Conservation (phyloP, 192 early-diverging fungal genomes). For the Tieghemiomyces parasiticus region DNA sequence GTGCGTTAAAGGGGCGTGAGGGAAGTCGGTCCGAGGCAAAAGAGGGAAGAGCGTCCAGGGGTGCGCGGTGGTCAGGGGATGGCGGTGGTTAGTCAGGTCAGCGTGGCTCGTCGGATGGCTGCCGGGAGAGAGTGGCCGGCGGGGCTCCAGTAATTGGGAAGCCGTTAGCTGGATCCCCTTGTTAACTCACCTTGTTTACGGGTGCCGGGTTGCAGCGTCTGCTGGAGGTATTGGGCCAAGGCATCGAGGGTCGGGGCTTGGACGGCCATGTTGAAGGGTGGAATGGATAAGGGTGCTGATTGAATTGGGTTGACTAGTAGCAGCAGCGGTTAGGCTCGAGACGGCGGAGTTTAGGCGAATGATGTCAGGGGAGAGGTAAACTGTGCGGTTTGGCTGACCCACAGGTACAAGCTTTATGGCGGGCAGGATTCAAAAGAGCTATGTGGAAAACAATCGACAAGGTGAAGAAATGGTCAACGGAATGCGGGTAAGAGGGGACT, state of each 20-base stretch:
- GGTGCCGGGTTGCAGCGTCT: constrained; percentile 45
- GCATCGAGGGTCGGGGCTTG: constrained; percentile 31
- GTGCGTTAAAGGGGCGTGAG: constrained; percentile 8
- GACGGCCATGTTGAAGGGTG: constrained; percentile 24
- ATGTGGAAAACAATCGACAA: too few relatives aligned
- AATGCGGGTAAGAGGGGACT: too few relatives aligned
- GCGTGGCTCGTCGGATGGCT: constrained; percentile 22
- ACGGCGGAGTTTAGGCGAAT: too few relatives aligned
- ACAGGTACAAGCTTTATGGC: too few relatives aligned
- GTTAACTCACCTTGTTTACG: constrained; percentile 32
- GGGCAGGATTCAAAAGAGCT: too few relatives aligned
- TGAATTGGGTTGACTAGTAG: too few relatives aligned
- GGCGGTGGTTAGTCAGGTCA: constrained; percentile 26
- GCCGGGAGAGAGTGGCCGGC: constrained; percentile 29
- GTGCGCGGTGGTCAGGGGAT: not conserved
- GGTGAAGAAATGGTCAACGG: too few relatives aligned
- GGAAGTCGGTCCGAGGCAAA: constrained; percentile 4
- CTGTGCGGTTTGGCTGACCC: too few relatives aligned
- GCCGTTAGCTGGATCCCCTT: not conserved
- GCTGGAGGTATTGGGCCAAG: constrained; percentile 32
- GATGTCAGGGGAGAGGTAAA: too few relatives aligned
- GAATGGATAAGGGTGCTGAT: too few relatives aligned
- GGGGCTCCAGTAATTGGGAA: constrained; percentile 17
- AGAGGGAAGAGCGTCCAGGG: not conserved
- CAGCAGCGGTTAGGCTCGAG: too few relatives aligned